Evolutionary conservation across 805 yeast species (phyloP), one percentile per base, ranked within the genome.

Genomic region (Lachancea fermentati): DNA sequence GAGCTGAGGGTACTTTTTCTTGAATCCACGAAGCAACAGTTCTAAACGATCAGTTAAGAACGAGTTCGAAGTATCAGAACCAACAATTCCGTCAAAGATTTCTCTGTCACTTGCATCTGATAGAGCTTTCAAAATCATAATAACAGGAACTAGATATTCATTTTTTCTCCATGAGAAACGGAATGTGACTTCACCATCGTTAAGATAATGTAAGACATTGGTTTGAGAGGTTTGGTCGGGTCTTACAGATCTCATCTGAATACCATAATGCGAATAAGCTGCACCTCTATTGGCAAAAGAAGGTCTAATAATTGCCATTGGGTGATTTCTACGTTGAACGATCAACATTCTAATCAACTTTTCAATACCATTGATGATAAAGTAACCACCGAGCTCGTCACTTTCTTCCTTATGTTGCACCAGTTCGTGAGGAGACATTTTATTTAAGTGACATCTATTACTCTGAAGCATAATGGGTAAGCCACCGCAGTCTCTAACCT

Each of bases 141-240:
- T 76, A 5, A 82, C 97, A 2, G 98, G 97, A 33, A 93, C 83
- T 55, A 93, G 71, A 62, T 85, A 93, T 68, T 93, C 98, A 62
- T 87, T 91, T 58, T 93, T 93, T 57, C 89, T 79, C 97, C 97
- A 93, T 4, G 96, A 85, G 60, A 93, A 93, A 61, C 98, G 76
- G 72, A 93, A 87, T 2, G 97, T 89, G 41, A 89, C 95, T 56
- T 85, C 91, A 67, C 98, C 98, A 58, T 93, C 97, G 54, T 78
- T 84, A 57, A 93, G 75, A 62, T 93, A 93, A 64, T 93, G 98
- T 60, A 93, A 72, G n/a, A 89, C 97, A 59, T 91, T 93, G 4
- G 97, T 88, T 67, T 89, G 97, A 15, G 98, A 89, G 14, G 96
- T 85, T 69, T 93, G 97, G 66, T 93, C 98, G 3, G 95, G 95